Base-by-base conservation (phyloP, 2,329 filamentous ascomycete genomes). In the Epichloe sylvatica region DNA sequence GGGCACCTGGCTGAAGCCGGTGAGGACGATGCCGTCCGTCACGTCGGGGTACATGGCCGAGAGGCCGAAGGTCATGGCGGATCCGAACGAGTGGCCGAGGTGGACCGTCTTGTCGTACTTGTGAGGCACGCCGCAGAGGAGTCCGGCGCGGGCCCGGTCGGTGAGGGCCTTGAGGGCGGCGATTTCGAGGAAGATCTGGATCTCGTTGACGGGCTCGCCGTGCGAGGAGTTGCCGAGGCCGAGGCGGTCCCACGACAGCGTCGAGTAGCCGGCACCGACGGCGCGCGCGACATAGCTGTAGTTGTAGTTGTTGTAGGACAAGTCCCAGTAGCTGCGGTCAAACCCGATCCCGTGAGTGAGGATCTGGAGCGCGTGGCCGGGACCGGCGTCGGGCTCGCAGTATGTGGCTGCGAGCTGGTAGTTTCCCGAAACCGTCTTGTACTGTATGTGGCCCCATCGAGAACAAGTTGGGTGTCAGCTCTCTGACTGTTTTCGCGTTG, bases 61-160 rank as follows among this genome's bases (percentile, higher is more conserved):
- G 19, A 84, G 67, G 45, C 65, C 70, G 62, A 78, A 81, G 2
- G 72, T 75, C 55, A 78, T 75, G 5, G 72, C 64, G 0, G 78
- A 79, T 34, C 81, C 81, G 55, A 80, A 84, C 0, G 75, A 80
- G 66, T 84, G 80, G 12, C 80, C 81, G 15, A 81, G 69, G 59
- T 84, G 80, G 8, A 80, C 66, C 23, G 78, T 64, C 57, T 74
- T 71, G 42, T 58, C 51, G 55, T 64, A 70, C 19, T 54, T 54
- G 44, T 61, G 55, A 30, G 59, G 59, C n/a, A 75, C 60, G 19
- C 65, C 63, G 0, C 66, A 59, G 23, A 83, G 64, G 0, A 58
- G 56, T 44, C 74, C 72, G 1, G 61, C 56, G 33, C 74, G 73
- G 2, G 79, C 65, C 53, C 66, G 63, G 11, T 60, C 59, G 0